phyloP scores from a whole-genome alignment of 352 stramenopile genomes.

The Phytophthora foliorum region DNA sequence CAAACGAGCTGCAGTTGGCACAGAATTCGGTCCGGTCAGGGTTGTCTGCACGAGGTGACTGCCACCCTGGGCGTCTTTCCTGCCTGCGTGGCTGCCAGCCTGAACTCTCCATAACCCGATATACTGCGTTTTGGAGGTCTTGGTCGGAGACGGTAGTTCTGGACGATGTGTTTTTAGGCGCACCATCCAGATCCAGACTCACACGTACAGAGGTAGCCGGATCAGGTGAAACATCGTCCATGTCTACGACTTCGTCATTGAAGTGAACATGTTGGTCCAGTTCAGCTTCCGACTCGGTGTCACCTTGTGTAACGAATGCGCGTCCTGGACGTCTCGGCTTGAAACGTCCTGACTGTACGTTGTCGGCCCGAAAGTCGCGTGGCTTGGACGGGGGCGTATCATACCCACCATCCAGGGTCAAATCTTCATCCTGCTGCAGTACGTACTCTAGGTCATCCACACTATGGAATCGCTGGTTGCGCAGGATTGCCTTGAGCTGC shows the following conservation, averaged over 20 bases:
- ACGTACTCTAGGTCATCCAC: slow-evolving; percentile 1
- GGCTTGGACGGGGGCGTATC: not conserved
- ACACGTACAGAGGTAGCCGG: too few species aligned
- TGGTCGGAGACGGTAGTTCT: too few species aligned
- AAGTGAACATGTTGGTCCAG: too few species aligned
- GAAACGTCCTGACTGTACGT: not conserved
- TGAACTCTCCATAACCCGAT: too few species aligned
- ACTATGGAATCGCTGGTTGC: not conserved
- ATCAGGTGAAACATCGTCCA: too few species aligned
- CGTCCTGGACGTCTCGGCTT: not conserved
- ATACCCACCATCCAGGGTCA: not conserved
- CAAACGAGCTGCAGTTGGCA: not conserved
- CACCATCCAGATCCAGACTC: too few species aligned
- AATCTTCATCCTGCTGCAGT: not conserved
- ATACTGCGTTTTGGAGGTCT: too few species aligned
- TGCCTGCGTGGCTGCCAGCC: too few species aligned
- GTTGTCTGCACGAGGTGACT: not conserved
- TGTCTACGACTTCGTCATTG: too few species aligned
- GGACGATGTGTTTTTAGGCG: too few species aligned
- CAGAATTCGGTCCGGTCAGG: slow-evolving; percentile 1
- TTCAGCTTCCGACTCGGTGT: too few species aligned
- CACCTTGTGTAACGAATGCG: not conserved
- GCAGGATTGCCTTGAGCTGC: not conserved
- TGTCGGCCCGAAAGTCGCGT: not conserved
- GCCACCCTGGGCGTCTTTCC: too few species aligned